Percentiles rank a stretch among this genome's conserved stretches.
Evolutionary conservation across 345 rosid species (phyloP).

Genomic region (Eucalyptus paniculata): DNA sequence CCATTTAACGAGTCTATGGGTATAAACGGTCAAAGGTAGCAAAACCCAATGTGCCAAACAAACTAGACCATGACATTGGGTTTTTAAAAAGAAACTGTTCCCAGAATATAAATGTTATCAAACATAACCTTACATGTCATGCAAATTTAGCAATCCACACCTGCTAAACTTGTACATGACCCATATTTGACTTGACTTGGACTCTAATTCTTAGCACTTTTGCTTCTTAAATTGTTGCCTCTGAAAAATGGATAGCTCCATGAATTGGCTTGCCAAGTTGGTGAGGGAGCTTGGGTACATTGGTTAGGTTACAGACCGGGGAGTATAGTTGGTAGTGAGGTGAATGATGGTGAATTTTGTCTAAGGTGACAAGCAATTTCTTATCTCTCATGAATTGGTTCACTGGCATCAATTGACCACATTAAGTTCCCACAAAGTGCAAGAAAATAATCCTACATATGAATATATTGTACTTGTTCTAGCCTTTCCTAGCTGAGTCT

Average conservation of each 20-base stretch:
- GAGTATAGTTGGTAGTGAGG: neutral
- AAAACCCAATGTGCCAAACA: neutral
- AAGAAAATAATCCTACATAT: neutral
- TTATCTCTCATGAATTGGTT: neutral
- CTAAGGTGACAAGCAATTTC: neutral
- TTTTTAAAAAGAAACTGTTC: accelerated
- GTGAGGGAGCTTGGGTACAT: accelerated
- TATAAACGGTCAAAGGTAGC: neutral
- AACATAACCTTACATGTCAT: accelerated
- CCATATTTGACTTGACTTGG: neutral
- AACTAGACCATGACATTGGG: neutral
- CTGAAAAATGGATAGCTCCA: neutral
- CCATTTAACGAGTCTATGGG: no score
- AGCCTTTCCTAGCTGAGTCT: neutral
- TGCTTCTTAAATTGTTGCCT: neutral
- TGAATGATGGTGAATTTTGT: neutral
- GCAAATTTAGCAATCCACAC: neutral
- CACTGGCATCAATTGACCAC: neutral
- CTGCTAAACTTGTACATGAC: accelerated
- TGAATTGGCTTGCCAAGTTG: neutral
- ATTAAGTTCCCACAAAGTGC: neutral
- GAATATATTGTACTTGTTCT: neutral
- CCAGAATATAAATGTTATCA: accelerated
- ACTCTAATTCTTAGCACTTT: neutral
- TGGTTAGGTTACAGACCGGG: accelerated